Conservation (phyloP, 495 filamentous ascomycete genomes). For the Penicillium verhagenii region DNA sequence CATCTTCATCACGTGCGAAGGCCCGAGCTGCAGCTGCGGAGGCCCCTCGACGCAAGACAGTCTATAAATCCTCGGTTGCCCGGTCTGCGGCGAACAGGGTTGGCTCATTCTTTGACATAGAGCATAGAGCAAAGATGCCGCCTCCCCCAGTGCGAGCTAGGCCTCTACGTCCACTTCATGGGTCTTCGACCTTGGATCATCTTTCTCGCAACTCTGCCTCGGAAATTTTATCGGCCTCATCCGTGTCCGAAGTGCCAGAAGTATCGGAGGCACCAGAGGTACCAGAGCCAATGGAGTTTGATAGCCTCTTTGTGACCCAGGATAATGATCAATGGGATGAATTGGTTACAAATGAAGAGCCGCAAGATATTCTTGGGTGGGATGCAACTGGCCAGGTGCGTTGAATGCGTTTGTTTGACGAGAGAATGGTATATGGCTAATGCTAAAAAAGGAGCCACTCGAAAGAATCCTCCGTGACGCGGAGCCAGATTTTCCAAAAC, state of each 20-base stretch:
- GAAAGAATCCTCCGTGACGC: slow-evolving; percentile 34
- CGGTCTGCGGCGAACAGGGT: too few species aligned
- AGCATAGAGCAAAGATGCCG: too few species aligned
- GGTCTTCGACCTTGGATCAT: slow-evolving; percentile 31
- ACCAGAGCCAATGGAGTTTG: slow-evolving; percentile 58
- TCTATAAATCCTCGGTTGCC: too few species aligned
- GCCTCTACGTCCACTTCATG: slow-evolving; percentile 37
- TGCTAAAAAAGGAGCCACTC: slow-evolving; percentile 27
- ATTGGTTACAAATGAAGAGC: slow-evolving; percentile 66
- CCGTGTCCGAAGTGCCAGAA: too few species aligned
- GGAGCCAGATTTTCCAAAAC: slow-evolving; percentile 23
- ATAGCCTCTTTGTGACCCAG: slow-evolving; percentile 75
- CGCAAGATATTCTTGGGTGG: slow-evolving; percentile 78
- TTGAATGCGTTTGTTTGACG: background rate
- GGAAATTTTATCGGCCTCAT: slow-evolving; percentile 50
- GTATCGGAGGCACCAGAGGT: background rate
- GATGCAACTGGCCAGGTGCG: slow-evolving; percentile 59
- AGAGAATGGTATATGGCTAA: slow-evolving; percentile 2
- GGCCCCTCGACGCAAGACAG: too few species aligned
- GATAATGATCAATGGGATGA: slow-evolving; percentile 88
- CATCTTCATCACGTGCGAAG: slow-evolving; percentile 29
- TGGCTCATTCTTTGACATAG: too few species aligned
- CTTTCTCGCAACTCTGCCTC: slow-evolving; percentile 24
- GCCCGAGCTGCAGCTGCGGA: slow-evolving; percentile 36
- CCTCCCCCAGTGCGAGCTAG: slow-evolving; percentile 32